Evolutionary conservation across 2,329 filamentous ascomycete species (phyloP).

Genomic region (Ophiostoma novo-ulmi): DNA sequence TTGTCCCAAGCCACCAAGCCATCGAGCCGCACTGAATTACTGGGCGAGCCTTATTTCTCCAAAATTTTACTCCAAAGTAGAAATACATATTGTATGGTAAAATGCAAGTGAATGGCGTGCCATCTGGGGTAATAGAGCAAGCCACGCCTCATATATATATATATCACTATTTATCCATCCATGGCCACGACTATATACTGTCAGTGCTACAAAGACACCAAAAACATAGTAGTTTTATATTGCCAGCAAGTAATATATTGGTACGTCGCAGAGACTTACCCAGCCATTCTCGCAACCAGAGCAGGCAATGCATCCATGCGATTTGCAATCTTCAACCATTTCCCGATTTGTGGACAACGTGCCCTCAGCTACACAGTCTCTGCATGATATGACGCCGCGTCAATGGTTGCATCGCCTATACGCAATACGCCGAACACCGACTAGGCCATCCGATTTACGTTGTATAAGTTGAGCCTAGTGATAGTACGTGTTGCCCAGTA

Average conservation of each 20-base stretch:
- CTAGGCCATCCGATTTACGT: no score
- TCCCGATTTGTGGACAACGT: not conserved
- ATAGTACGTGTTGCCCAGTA: no score
- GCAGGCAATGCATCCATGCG: not conserved
- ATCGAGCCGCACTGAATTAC: not conserved
- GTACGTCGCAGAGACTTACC: not conserved
- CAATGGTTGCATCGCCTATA: no score
- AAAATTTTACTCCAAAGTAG: not conserved
- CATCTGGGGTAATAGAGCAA: not conserved
- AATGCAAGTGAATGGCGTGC: not conserved
- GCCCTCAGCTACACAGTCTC: not conserved
- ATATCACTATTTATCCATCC: no score
- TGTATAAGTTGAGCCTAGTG: no score
- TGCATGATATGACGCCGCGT: not conserved
- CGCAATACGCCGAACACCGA: no score
- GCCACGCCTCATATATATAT: no score
- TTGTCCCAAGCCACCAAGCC: not conserved
- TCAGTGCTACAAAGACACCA: no score
- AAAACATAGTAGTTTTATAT: not conserved
- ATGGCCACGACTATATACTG: no score
- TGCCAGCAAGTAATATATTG: not conserved
- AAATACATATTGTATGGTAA: not conserved
- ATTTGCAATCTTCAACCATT: not conserved
- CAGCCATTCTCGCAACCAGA: not conserved
- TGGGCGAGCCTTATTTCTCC: not conserved